phyloP scores from a whole-genome alignment of 495 filamentous ascomycete genomes.

The Astrocystis sublimbata region DNA sequence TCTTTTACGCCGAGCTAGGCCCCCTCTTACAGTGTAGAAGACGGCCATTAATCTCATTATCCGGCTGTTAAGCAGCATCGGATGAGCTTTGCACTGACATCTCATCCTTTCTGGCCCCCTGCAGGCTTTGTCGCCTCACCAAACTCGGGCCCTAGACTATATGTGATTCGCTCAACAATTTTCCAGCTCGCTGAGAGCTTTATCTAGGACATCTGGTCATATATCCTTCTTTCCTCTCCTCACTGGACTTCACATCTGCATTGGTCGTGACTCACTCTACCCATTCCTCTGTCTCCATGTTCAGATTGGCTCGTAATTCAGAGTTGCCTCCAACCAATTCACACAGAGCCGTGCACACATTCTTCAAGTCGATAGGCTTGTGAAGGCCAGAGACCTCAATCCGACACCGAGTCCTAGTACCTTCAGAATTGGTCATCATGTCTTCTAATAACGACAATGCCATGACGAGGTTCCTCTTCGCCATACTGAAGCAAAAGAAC shows the following conservation, averaged over 20 bases:
- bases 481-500: slow-evolving; percentile 73
- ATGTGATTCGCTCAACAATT: slow-evolving; percentile 33
- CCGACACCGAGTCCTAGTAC: slow-evolving; percentile 11
- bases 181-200: slow-evolving; percentile 27
- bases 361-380: slow-evolving; percentile 26
- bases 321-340: slow-evolving; percentile 13
- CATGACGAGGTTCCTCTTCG: slow-evolving; percentile 67
- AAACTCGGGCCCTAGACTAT: slow-evolving; percentile 25
- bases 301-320: slow-evolving; percentile 25
- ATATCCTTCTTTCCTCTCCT: slow-evolving; percentile 39
- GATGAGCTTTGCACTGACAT: slow-evolving; percentile 21
- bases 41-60: slow-evolving; percentile 28
- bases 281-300: slow-evolving; percentile 28
- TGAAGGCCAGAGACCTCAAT: slow-evolving; percentile 8
- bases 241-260: slow-evolving; percentile 39
- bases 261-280: slow-evolving; percentile 39
- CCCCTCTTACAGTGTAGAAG: slow-evolving; percentile 21
- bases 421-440: slow-evolving; percentile 36
- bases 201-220: slow-evolving; percentile 28
- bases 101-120: slow-evolving; percentile 25
- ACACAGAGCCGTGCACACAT: slow-evolving; percentile 33
- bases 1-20: slow-evolving; percentile 26
- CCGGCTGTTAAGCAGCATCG: slow-evolving; percentile 22
- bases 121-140: slow-evolving; percentile 30
- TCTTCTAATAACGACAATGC: slow-evolving; percentile 50